phyloP scores from a whole-genome alignment of 2,329 filamentous ascomycete species.

The Nectriaceae sp. region DNA sequence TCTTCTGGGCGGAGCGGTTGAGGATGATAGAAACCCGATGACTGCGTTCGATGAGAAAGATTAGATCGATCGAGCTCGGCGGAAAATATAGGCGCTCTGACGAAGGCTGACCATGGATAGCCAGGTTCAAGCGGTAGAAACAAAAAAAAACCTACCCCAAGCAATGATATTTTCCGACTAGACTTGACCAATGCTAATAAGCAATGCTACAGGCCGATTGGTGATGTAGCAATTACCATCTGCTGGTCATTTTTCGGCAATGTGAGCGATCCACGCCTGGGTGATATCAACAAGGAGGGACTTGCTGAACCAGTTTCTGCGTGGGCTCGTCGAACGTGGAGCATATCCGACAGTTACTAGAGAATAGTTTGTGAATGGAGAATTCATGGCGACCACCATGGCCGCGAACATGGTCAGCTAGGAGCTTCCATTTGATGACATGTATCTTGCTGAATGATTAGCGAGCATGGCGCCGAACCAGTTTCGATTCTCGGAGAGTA shows the following conservation, averaged over 20 bases:
- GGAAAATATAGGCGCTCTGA: too few relatives aligned
- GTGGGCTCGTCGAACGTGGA: neutral
- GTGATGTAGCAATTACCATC: neutral
- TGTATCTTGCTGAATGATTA: neutral
- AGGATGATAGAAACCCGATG: too few relatives aligned
- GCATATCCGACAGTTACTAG: neutral
- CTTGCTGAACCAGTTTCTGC: neutral
- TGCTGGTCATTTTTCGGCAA: neutral
- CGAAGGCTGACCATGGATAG: too few relatives aligned
- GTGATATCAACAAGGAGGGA: neutral
- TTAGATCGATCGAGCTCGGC: too few relatives aligned
- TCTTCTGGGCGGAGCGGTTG: too few relatives aligned
- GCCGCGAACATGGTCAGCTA: neutral
- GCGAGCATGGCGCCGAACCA: too few relatives aligned
- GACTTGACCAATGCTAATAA: neutral
- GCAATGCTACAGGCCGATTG: neutral
- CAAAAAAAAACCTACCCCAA: too few relatives aligned
- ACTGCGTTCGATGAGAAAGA: too few relatives aligned
- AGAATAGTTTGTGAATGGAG: neutral
- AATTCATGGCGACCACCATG: neutral
- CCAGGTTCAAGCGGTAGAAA: too few relatives aligned
- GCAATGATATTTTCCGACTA: neutral
- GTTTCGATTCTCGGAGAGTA: too few relatives aligned
- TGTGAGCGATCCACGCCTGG: neutral
- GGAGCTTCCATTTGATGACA: neutral